Percentiles rank a stretch among this genome's conserved stretches.
These are phyloP conservation scores for Solidago caesia DNA, from an alignment of 129 eudicot species.

Conservation along the genomic window DNA sequence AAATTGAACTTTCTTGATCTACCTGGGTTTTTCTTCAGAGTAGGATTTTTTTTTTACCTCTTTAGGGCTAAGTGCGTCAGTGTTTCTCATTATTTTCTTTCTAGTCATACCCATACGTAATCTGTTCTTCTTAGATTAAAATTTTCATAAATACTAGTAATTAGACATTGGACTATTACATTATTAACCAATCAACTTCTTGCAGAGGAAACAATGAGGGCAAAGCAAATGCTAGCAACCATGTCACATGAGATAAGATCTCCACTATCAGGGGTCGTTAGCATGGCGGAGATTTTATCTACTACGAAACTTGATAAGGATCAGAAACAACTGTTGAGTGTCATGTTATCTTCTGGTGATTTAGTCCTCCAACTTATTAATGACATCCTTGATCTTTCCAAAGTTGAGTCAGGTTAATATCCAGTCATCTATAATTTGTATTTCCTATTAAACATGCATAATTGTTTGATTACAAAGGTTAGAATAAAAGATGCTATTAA, in stretches of 20 bases:
- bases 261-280: conserved; percentile 84
- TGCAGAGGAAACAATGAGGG: conserved; percentile 99
- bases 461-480: not conserved
- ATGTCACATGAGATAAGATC: conserved; percentile 99
- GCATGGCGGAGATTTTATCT: conserved; percentile 87
- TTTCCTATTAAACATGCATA: not conserved
- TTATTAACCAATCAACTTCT: conserved; percentile 4
- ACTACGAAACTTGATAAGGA: conserved; percentile 82
- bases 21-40: too few species aligned
- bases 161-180: not conserved
- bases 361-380: conserved; percentile 85
- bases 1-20: too few species aligned
- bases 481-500: not conserved
- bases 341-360: conserved; percentile 94
- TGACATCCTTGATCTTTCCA: conserved; percentile 95
- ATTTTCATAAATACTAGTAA: not conserved
- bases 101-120: too few species aligned
- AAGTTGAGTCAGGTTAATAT: conserved; percentile 82
- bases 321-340: conserved; percentile 65
- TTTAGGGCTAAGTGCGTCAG: too few species aligned
- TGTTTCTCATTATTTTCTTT: too few species aligned
- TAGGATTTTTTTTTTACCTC: too few species aligned
- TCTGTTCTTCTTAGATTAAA: too few species aligned
- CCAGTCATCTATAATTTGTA: conserved; percentile 19
- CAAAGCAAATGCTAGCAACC: conserved; percentile 94